phyloP scores from a whole-genome alignment of 495 filamentous ascomycete species.

The Penicillium tannophilum region DNA sequence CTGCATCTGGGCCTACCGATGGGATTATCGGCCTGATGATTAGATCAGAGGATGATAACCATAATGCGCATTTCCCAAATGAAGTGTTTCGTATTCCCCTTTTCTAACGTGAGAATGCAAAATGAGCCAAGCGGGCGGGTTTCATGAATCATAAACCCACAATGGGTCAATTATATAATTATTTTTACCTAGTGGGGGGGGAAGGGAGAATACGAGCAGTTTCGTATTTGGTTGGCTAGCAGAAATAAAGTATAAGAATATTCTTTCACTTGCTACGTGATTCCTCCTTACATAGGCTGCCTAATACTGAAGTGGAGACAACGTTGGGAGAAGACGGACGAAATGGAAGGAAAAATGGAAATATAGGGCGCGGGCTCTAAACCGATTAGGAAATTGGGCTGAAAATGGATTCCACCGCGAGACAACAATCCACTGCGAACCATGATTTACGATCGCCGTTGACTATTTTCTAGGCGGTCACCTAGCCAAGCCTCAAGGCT shows the following conservation, averaged over 20 bases:
- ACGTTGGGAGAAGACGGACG: background rate
- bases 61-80: background rate
- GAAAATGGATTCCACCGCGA: background rate
- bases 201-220: background rate
- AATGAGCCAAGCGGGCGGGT: background rate
- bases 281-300: background rate
- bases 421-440: slow-evolving; percentile 1
- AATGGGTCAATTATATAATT: background rate
- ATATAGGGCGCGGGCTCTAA: background rate
- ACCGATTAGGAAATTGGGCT: slow-evolving; percentile 1
- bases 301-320: background rate
- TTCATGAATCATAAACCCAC: background rate
- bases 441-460: background rate
- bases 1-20: background rate
- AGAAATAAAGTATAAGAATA: background rate
- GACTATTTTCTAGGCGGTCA: background rate
- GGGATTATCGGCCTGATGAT: background rate
- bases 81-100: background rate
- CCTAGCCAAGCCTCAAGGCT: background rate
- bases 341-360: background rate
- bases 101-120: background rate
- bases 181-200: background rate
- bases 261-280: background rate
- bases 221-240: background rate
- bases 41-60: background rate